Base-by-base conservation (phyloP, 768 basidiomycete genomes). In the Tephrocybe sp. region DNA sequence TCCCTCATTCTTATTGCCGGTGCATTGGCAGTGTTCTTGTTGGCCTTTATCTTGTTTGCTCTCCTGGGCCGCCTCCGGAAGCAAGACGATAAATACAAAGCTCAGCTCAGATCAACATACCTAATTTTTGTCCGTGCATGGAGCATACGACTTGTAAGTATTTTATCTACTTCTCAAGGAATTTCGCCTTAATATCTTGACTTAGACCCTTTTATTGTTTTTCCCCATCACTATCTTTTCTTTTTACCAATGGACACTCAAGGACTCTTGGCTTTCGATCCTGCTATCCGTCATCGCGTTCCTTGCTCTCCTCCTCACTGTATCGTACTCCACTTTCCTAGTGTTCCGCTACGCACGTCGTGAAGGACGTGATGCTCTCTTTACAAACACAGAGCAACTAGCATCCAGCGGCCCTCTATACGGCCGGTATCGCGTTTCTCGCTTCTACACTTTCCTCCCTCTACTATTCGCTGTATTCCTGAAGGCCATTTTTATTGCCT, bases 191-290 rank as follows among this genome's bases (percentile, higher is more conserved):
- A 25, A 20, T 51, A 20, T 51, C 24, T 47, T 37, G 11, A 42
- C n/a, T 43, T 41, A 88, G 85, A 81, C 75, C 14, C 67, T 93
- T n/a, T 67, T 90, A 39, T 69, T 76, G 21, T 73, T 84, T 57
- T 72, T 81, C 44, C 95, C 95, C 8, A 71, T 93, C 52, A 68
- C 84, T 55, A 80, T 88, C 55, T 91, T 97, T 58, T 74, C 82
- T 7, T 80, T 97, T 62, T 93, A 87, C 66, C 94, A 98, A 66
- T 98, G 94, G 91, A 90, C 89, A 0, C 73, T 94, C 55, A 72
- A 81, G 52, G 93, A 98, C 68, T 94, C 93, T 0, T 93, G 91
- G 86, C 75, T 96, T 2, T 80, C 93, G 0, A 78, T 85, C 58
- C 72, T 96, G 30, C 75, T 98, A 34, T 89, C 93, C 2, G 86